Evolutionary conservation across 2,329 filamentous ascomycete species (phyloP).

Genomic region (Ilyonectria destructans): DNA sequence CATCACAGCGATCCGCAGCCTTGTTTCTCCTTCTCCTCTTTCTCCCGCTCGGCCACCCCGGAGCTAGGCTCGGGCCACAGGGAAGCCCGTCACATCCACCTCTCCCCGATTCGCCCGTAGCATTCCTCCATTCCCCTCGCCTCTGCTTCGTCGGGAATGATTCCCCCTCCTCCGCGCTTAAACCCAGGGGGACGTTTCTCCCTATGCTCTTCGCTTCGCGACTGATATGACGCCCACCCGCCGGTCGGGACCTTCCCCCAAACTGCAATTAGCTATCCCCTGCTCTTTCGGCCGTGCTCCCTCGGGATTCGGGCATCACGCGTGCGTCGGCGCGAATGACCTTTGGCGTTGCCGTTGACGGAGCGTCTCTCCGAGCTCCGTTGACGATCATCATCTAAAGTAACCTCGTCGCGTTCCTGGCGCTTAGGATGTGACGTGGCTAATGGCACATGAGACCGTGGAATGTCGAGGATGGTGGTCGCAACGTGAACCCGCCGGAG

Average conservation of each 20-base stretch:
- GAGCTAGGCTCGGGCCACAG: conserved; percentile 40
- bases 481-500: not conserved
- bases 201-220: conserved; percentile 12
- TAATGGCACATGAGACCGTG: not conserved
- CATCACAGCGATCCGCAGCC: conserved; percentile 16
- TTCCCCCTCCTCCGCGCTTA: conserved; percentile 44
- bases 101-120: conserved; percentile 42
- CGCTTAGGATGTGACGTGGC: conserved; percentile 2
- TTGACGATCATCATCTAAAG: conserved; percentile 11
- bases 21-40: conserved; percentile 29
- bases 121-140: conserved; percentile 7
- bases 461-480: not conserved
- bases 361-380: conserved; percentile 1
- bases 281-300: conserved; percentile 8
- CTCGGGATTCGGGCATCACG: not conserved
- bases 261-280: conserved; percentile 40
- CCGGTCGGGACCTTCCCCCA: conserved; percentile 39
- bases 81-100: conserved; percentile 39
- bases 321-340: not conserved
- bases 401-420: conserved; percentile 2
- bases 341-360: not conserved
- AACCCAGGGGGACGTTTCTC: not conserved
- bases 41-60: conserved; percentile 30
- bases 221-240: conserved; percentile 39
- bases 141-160: not conserved